These are phyloP conservation scores for Wickerhamomyces sydowiorum DNA, from an alignment of 805 yeast species.

Conservation along the genomic window DNA sequence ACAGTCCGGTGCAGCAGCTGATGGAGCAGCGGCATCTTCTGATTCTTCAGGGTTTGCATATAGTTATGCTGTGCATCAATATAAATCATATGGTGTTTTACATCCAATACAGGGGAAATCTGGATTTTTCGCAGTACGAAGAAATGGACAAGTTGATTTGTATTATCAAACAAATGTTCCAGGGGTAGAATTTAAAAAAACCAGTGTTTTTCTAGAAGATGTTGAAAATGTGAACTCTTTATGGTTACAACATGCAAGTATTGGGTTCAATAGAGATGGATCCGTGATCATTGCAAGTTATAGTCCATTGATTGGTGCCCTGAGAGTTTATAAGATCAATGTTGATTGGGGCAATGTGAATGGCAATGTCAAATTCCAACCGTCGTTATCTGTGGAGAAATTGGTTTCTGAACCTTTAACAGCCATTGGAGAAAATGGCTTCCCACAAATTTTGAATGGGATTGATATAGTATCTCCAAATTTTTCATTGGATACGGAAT, in stretches of 20 bases:
- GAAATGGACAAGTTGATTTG: constrained; percentile 52
- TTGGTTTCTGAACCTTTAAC: constrained; percentile 22
- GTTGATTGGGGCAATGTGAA: constrained; percentile 54
- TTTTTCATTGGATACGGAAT: constrained; percentile 32
- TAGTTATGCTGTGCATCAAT: constrained; percentile 54
- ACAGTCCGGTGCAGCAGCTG: constrained; percentile 1
- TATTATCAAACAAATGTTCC: constrained; percentile 59
- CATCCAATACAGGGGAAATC: constrained; percentile 68
- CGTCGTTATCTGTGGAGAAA: constrained; percentile 32
- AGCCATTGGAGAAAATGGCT: constrained; percentile 21
- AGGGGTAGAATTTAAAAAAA: constrained; percentile 48
- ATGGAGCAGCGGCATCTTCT: background rate
- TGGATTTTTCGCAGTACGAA: constrained; percentile 62
- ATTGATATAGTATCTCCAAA: constrained; percentile 43
- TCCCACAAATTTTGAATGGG: constrained; percentile 24
- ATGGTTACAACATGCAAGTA: constrained; percentile 33
- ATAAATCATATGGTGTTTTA: constrained; percentile 51
- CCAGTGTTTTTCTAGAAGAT: constrained; percentile 26
- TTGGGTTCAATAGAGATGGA: constrained; percentile 49
- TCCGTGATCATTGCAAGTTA: constrained; percentile 37
- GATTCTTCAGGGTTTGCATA: constrained; percentile 23
- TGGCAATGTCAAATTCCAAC: constrained; percentile 30
- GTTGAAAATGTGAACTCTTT: constrained; percentile 12
- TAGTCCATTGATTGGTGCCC: constrained; percentile 27
- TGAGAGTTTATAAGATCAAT: constrained; percentile 36